phyloP scores from a whole-genome alignment of 2,329 filamentous ascomycete genomes.

The Trichoderma lentiforme region DNA sequence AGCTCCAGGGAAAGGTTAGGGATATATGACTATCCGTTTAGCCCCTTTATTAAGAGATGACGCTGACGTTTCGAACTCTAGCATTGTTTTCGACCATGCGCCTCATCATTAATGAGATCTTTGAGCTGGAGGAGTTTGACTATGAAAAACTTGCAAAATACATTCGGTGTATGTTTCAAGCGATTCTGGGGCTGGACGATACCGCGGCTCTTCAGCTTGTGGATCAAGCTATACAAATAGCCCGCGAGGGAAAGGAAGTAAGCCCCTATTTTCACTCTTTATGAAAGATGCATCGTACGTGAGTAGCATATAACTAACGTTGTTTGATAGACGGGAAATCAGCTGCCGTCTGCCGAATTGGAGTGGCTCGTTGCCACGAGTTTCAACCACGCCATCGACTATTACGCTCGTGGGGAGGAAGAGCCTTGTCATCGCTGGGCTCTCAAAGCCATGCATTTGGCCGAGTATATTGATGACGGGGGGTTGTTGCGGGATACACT shows the following conservation, averaged over 20 bases:
- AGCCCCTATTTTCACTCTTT: background rate
- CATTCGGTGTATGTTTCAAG: constrained; percentile 72
- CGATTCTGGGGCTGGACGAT: constrained; percentile 57
- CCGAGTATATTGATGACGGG: constrained; percentile 55
- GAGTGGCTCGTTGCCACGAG: constrained; percentile 70
- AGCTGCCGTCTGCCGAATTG: constrained; percentile 64
- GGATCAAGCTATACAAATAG: constrained; percentile 58
- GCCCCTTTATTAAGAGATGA: background rate
- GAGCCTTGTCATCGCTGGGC: constrained; percentile 59
- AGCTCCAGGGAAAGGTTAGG: constrained; percentile 48
- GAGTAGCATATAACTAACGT: background rate
- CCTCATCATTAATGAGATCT: constrained; percentile 68
- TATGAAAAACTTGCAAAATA: constrained; percentile 66
- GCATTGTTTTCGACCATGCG: constrained; percentile 55
- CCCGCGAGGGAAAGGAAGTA: constrained; percentile 49
- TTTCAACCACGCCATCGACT: constrained; percentile 69
- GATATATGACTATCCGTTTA: background rate
- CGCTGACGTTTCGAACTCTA: constrained; percentile 27
- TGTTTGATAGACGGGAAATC: constrained; percentile 34
- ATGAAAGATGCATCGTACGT: too few species aligned
- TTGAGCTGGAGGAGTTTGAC: constrained; percentile 54
- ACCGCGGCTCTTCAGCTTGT: constrained; percentile 57
- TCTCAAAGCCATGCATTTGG: constrained; percentile 58
- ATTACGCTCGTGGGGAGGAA: constrained; percentile 55
- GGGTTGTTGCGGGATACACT: constrained; percentile 45